A percentile compares a stretch with the other conserved stretches of the same genome.
Conservation (phyloP, 1,284 basidiomycete species). For the Apiotrichum laibachii region DNA sequence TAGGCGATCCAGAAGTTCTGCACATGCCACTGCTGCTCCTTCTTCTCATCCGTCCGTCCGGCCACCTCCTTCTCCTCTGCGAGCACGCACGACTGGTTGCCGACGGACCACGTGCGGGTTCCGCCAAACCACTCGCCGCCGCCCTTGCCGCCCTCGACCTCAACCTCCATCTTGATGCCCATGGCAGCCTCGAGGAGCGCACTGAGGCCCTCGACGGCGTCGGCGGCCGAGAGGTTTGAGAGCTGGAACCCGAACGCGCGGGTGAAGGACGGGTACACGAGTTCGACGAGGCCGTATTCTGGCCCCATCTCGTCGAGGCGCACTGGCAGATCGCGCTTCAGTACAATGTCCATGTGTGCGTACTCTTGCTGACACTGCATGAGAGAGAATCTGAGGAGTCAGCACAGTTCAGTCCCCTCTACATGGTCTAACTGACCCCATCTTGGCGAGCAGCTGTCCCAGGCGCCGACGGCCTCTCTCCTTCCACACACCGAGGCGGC, state of each 20-base stretch:
- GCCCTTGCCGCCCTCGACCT: conserved; percentile 73
- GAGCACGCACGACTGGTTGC: conserved; percentile 24
- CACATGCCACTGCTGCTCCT: conserved; percentile 69
- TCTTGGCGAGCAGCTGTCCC: conserved; percentile 92
- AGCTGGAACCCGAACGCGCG: conserved; percentile 85
- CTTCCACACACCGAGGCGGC: conserved; percentile 93
- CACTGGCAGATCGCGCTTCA: conserved; percentile 75
- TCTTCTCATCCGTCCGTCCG: conserved; percentile 25
- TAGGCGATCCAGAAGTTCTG: conserved; percentile 91
- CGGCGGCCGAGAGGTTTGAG: conserved; percentile 82
- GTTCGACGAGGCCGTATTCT: conserved; percentile 93
- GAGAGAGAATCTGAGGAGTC: conserved; percentile 71
- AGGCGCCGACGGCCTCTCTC: conserved; percentile 85
- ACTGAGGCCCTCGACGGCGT: conserved; percentile 85
- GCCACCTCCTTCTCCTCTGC: conserved; percentile 35
- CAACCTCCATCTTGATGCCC: conserved; percentile 84
- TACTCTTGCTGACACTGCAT: conserved; percentile 90
- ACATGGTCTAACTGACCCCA: conserved; percentile 68
- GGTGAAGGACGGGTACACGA: conserved; percentile 88
- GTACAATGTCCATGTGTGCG: conserved; percentile 91
- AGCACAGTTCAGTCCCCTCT: background rate
- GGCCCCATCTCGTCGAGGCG: conserved; percentile 89
- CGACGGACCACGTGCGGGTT: conserved; percentile 12
- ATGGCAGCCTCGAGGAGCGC: conserved; percentile 88
- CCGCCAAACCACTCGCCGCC: conserved; percentile 89